phyloP scores from a whole-genome alignment of 176 grass and related monocot species.

The Echinochloa phyllopogon region DNA sequence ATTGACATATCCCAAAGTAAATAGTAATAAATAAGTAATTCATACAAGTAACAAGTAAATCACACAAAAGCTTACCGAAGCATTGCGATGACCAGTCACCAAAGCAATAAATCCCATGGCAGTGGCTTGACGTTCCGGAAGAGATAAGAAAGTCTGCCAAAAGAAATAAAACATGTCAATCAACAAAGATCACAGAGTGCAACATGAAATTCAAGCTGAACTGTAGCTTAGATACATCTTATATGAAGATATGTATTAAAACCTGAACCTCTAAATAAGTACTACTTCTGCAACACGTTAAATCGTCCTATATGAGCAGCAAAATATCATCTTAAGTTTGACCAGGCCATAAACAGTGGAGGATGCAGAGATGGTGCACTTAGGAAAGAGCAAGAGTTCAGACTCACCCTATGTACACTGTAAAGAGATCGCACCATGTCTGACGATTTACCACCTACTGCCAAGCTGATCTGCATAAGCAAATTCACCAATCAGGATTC shows the following conservation, averaged over 20 bases:
- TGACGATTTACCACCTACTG: constrained; percentile 40
- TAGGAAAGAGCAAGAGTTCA: constrained; percentile 14
- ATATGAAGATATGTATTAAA: neutral
- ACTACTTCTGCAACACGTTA: neutral
- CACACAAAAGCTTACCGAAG: constrained; percentile 48
- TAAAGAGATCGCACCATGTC: constrained; percentile 60
- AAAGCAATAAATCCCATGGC: constrained; percentile 69
- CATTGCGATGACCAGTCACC: constrained; percentile 62
- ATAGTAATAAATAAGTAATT: neutral
- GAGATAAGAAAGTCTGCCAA: constrained; percentile 74
- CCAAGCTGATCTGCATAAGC: constrained; percentile 47
- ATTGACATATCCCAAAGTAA: constrained; percentile 6
- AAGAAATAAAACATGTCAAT: constrained; percentile 40
- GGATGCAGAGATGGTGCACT: constrained; percentile 21
- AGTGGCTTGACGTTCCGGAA: constrained; percentile 64
- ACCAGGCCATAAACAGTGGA: neutral
- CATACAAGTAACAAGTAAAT: constrained; percentile 28
- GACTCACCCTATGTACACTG: constrained; percentile 52
- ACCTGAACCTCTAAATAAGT: constrained; percentile 14
- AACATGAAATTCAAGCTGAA: constrained; percentile 24
- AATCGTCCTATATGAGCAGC: constrained; percentile 20
- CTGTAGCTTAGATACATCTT: constrained; percentile 12
- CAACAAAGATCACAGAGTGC: constrained; percentile 4
- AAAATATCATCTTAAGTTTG: constrained; percentile 30
- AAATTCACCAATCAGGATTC: constrained; percentile 21